A percentile compares a stretch with the other conserved stretches of the same genome.
Evolutionary conservation across 192 early-diverging fungal species (phyloP).

Genomic region (Mortierella hygrophila): DNA sequence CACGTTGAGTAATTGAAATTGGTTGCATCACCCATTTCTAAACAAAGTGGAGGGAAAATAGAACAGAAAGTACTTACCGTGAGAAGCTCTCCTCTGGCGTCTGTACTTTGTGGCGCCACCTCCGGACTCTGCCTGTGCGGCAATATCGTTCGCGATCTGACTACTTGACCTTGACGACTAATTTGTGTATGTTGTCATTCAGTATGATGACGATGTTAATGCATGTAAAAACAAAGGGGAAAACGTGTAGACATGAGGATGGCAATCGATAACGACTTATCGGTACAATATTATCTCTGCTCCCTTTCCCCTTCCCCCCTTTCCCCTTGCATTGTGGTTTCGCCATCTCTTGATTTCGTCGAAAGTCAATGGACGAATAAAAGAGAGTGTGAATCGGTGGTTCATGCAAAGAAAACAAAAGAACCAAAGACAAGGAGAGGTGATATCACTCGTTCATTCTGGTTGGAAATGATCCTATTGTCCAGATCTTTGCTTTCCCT

Average conservation of each 20-base stretch:
- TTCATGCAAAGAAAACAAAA: not conserved
- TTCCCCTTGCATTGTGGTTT: not conserved
- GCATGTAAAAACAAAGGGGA: too few species aligned
- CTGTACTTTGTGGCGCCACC: constrained; percentile 39
- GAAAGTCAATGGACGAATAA: not conserved
- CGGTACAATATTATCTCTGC: not conserved
- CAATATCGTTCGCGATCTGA: constrained; percentile 1
- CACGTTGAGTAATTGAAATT: not conserved
- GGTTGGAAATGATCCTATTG: too few species aligned
- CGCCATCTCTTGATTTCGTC: not conserved
- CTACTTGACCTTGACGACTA: constrained; percentile 17
- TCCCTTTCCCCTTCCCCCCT: not conserved
- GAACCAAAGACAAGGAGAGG: not conserved
- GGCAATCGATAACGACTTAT: not conserved
- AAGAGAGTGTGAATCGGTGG: not conserved
- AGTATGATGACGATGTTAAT: not conserved
- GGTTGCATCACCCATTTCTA: not conserved
- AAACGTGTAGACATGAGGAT: not conserved
- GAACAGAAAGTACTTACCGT: constrained; percentile 13
- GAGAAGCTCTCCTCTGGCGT: constrained; percentile 61
- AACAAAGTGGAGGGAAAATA: not conserved
- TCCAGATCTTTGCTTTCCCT: too few species aligned
- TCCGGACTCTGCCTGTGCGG: constrained; percentile 17
- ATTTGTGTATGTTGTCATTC: not conserved
- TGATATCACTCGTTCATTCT: too few species aligned